Percentiles rank a stretch among this genome's conserved stretches.
Conservation (phyloP, 2,329 filamentous ascomycete species). For the Ophiosphaerella herpotricha region DNA sequence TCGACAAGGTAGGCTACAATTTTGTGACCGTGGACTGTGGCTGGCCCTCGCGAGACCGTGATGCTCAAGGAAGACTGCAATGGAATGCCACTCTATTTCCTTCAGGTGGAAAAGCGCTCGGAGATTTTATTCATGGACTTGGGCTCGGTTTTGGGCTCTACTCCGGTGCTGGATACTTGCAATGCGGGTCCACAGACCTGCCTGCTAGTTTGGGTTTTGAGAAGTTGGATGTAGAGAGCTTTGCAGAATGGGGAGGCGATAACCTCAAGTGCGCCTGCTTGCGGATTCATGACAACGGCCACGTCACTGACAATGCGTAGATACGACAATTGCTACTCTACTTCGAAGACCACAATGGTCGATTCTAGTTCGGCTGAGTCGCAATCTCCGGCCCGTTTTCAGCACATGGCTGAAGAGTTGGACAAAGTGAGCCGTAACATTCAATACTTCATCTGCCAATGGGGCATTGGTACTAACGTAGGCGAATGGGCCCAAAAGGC, state of each 20-base stretch:
- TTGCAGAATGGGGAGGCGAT: conserved; percentile 50
- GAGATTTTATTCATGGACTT: conserved; percentile 55
- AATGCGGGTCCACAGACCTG: conserved; percentile 51
- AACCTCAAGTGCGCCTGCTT: conserved; percentile 53
- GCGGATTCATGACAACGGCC: neutral
- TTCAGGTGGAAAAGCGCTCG: conserved; percentile 55
- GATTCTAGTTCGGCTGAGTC: conserved; percentile 38
- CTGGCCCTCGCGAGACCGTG: conserved; percentile 53
- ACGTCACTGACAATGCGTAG: conserved; percentile 49
- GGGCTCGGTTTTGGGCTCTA: conserved; percentile 61
- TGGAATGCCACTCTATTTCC: conserved; percentile 59
- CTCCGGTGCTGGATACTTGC: conserved; percentile 45
- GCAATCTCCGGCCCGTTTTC: conserved; percentile 35
- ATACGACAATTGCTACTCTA: conserved; percentile 39
- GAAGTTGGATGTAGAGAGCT: conserved; percentile 61
- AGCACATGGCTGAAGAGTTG: conserved; percentile 33
- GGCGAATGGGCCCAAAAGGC: conserved; percentile 42
- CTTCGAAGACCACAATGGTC: conserved; percentile 41
- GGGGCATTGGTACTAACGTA: conserved; percentile 44
- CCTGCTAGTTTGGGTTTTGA: conserved; percentile 58
- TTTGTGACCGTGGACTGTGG: conserved; percentile 64
- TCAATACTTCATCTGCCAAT: conserved; percentile 45
- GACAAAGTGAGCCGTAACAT: conserved; percentile 39
- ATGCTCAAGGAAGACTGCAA: conserved; percentile 53
- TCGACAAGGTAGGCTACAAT: conserved; percentile 59